phyloP scores from a whole-genome alignment of 371 early-diverging fungal species.

The Mortierella polycephala region DNA sequence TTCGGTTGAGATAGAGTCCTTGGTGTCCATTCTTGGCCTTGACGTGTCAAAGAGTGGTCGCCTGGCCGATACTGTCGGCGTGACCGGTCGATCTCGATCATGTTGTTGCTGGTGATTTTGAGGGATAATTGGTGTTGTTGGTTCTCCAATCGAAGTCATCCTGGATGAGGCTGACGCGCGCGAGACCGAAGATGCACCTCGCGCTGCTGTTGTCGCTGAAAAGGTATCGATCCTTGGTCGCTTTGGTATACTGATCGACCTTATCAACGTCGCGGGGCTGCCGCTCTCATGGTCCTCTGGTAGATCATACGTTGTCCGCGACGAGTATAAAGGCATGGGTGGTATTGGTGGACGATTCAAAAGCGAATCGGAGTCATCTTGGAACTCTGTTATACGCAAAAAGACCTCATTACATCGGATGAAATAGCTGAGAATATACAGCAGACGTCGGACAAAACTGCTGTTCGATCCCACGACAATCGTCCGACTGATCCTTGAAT shows the following conservation, averaged over 20 bases:
- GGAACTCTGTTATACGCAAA: slow-evolving; percentile 59
- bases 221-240: slow-evolving; percentile 41
- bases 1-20: slow-evolving; percentile 35
- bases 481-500: slow-evolving; percentile 64
- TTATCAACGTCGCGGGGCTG: slow-evolving; percentile 39
- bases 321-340: neutral
- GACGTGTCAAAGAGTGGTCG: slow-evolving; percentile 38
- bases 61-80: slow-evolving; percentile 8
- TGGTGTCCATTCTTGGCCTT: slow-evolving; percentile 26
- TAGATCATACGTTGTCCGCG: slow-evolving; percentile 25
- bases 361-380: slow-evolving; percentile 38
- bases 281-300: slow-evolving; percentile 47
- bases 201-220: neutral
- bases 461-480: slow-evolving; percentile 66
- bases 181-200: slow-evolving; percentile 22
- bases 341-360: slow-evolving; percentile 19
- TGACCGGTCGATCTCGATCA: slow-evolving; percentile 22
- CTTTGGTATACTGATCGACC: slow-evolving; percentile 51
- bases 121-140: slow-evolving; percentile 26
- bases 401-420: slow-evolving; percentile 76
- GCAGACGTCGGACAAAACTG: slow-evolving; percentile 64
- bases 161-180: slow-evolving; percentile 25
- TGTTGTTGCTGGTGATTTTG: slow-evolving; percentile 13
- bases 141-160: slow-evolving; percentile 30
- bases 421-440: slow-evolving; percentile 70